phyloP scores from a whole-genome alignment of 768 basidiomycete genomes.

The Serendipita sp. region DNA sequence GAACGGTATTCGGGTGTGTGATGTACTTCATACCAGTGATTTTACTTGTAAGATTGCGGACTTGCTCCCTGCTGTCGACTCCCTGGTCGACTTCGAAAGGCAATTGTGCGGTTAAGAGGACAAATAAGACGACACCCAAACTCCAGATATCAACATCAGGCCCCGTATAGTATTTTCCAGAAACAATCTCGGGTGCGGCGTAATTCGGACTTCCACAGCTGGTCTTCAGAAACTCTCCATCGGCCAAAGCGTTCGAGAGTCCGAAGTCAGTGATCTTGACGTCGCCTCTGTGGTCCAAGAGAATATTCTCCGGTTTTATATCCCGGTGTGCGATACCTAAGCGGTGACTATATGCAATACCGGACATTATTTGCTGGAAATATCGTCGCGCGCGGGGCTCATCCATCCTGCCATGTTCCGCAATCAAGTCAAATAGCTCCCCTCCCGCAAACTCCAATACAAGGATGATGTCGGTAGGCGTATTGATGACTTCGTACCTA shows the following conservation, averaged over 20 bases:
- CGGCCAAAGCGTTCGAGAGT: slow-evolving; percentile 85
- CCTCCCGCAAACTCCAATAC: slow-evolving; percentile 94
- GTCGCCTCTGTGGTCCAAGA: slow-evolving; percentile 62
- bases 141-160: slow-evolving; percentile 99
- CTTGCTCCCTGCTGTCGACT: slow-evolving; percentile 17
- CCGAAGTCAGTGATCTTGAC: slow-evolving; percentile 99
- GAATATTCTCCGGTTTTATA: slow-evolving; percentile 91
- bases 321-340: slow-evolving; percentile 97
- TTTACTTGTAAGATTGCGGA: slow-evolving; percentile 82
- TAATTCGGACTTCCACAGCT: slow-evolving; percentile 98
- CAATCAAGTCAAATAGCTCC: slow-evolving; percentile 97
- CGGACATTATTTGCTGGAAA: slow-evolving; percentile 97
- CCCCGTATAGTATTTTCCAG: slow-evolving; percentile 86
- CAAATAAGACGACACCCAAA: slow-evolving; percentile 95
- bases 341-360: slow-evolving; percentile 91
- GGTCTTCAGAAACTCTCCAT: slow-evolving; percentile 92
- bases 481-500: slow-evolving; percentile 57
- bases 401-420: slow-evolving; percentile 78
- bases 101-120: slow-evolving; percentile 86
- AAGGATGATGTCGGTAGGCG: slow-evolving; percentile 91
- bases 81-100: slow-evolving; percentile 92
- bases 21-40: slow-evolving; percentile 51
- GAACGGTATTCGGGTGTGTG: slow-evolving; percentile 5
- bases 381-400: slow-evolving; percentile 79
- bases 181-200: slow-evolving; percentile 94